phyloP scores from a whole-genome alignment of 1,284 basidiomycete genomes.

The Vanrija sp. region DNA sequence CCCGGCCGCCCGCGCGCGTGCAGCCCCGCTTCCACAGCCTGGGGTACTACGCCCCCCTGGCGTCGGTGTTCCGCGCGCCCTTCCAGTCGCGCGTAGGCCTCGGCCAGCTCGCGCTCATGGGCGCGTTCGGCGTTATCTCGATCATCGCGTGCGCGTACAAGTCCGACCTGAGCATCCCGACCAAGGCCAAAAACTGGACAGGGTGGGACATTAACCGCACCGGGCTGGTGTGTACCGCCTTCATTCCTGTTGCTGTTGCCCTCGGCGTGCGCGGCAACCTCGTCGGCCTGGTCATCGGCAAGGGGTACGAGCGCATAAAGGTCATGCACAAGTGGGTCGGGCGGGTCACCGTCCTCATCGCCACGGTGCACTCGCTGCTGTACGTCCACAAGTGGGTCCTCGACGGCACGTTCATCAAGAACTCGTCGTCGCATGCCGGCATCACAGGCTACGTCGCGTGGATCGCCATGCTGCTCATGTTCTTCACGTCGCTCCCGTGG shows the following conservation, averaged over 20 bases:
- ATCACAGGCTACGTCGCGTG: conserved; percentile 16
- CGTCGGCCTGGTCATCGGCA: conserved; percentile 52
- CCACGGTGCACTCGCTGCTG: conserved; percentile 46
- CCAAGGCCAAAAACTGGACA: conserved; percentile 16
- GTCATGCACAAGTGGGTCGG: conserved; percentile 72
- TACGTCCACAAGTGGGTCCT: too few relatives aligned
- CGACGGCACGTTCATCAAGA: too few relatives aligned
- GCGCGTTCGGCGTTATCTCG: conserved; percentile 26
- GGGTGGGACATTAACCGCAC: conserved; percentile 35
- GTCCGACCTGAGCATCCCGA: conserved; percentile 18
- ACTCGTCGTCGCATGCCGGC: too few relatives aligned
- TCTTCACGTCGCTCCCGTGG: conserved; percentile 36
- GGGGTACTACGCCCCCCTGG: conserved; percentile 27
- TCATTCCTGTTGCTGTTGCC: conserved; percentile 40
- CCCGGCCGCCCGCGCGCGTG: too few relatives aligned
- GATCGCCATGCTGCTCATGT: conserved; percentile 27
- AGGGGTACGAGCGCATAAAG: conserved; percentile 72
- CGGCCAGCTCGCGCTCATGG: conserved; percentile 27
- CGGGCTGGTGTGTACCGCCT: conserved; percentile 36
- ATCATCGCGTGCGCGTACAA: conserved; percentile 20
- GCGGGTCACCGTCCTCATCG: conserved; percentile 61
- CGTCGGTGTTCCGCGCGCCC: conserved; percentile 11
- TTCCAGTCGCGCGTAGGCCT: conserved; percentile 28
- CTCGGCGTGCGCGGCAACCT: conserved; percentile 42
- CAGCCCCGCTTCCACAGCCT: conserved; percentile 29